Conservation (phyloP, 2,329 filamentous ascomycete genomes). For the Myriosclerotinia duriaeana region DNA sequence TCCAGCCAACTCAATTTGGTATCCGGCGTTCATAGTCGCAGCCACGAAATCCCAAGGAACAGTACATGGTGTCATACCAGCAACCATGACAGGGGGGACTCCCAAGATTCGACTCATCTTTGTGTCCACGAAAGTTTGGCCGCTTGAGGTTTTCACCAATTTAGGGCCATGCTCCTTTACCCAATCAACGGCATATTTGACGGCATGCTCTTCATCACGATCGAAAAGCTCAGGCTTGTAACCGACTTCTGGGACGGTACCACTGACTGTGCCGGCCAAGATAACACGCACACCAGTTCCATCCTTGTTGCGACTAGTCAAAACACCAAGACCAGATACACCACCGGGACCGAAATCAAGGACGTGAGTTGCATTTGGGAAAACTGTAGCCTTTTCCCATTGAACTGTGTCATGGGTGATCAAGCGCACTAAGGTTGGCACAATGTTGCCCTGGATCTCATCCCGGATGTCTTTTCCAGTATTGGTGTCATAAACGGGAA, state of each 20-base stretch:
- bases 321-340: constrained; percentile 89
- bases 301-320: constrained; percentile 99
- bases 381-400: constrained; percentile 93
- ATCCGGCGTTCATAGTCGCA: constrained; percentile 92
- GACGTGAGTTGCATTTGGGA: constrained; percentile 88
- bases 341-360: constrained; percentile 96
- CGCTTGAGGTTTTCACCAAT: constrained; percentile 83
- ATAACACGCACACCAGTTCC: constrained; percentile 96
- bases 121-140: constrained; percentile 90
- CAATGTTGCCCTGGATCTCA: constrained; percentile 71
- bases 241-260: constrained; percentile 84
- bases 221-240: constrained; percentile 99
- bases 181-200: constrained; percentile 96
- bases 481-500: constrained; percentile 87
- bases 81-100: constrained; percentile 83
- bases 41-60: constrained; percentile 90
- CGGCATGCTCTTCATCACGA: constrained; percentile 88
- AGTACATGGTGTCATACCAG: constrained; percentile 90
- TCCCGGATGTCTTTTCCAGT: constrained; percentile 80
- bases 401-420: constrained; percentile 93
- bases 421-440: constrained; percentile 83
- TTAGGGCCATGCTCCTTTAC: constrained; percentile 95
- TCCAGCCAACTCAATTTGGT: constrained; percentile 86
- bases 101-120: constrained; percentile 90
- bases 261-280: constrained; percentile 87